These are phyloP conservation scores for Cercospora sojina DNA, from an alignment of 2,329 filamentous ascomycete genomes.

Conservation along the genomic window DNA sequence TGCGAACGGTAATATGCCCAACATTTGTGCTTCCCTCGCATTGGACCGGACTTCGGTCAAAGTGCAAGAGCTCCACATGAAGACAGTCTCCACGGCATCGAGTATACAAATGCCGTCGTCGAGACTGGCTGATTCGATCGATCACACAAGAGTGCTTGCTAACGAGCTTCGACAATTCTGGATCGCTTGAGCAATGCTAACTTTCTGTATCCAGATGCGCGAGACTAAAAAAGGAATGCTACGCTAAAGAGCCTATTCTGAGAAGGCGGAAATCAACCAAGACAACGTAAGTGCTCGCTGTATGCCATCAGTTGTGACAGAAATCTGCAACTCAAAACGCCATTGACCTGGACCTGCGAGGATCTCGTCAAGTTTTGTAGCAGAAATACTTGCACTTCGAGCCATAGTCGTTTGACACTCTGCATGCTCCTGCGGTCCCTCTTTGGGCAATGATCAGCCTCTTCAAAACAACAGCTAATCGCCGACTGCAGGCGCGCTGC, in stretches of 20 bases:
- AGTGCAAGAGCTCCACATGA: background rate
- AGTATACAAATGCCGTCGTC: background rate
- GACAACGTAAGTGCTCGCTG: conserved; percentile 30
- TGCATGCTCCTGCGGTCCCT: background rate
- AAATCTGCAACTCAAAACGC: background rate
- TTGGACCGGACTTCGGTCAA: background rate
- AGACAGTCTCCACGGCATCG: background rate
- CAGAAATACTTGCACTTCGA: background rate
- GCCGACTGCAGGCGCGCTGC: conserved; percentile 31
- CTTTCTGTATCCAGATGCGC: conserved; percentile 28
- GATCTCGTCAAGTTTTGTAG: background rate
- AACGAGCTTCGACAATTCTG: background rate
- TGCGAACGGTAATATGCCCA: conserved; percentile 32
- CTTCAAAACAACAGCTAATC: background rate
- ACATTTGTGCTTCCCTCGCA: background rate
- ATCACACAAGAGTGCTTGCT: background rate
- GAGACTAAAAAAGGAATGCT: conserved; percentile 36
- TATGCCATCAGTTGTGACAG: background rate
- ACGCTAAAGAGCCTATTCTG: conserved; percentile 31
- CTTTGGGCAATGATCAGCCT: background rate
- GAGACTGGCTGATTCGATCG: background rate
- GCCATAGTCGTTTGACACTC: background rate
- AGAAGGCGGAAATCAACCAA: conserved; percentile 32
- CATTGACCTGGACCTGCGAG: background rate
- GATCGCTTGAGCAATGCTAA: background rate